Conservation (phyloP, 2,329 filamentous ascomycete species). For the Pseudocercospora vitis region DNA sequence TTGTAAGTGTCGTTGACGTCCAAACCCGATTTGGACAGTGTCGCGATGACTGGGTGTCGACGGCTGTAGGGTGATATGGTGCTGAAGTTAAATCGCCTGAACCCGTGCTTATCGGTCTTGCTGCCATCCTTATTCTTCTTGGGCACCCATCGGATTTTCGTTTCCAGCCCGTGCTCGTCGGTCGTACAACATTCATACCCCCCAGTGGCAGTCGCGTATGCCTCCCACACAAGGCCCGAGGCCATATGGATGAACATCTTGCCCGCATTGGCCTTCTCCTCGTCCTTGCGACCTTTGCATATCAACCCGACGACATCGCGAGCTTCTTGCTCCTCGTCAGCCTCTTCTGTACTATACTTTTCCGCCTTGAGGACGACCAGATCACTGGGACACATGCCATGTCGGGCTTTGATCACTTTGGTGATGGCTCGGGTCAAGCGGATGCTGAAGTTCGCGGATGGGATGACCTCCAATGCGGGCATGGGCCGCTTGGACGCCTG, state of each 20-base stretch:
- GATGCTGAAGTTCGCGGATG: constrained; percentile 57
- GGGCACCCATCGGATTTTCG: constrained; percentile 69
- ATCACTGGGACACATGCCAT: constrained; percentile 66
- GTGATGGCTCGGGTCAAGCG: constrained; percentile 62
- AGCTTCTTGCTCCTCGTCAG: constrained; percentile 54
- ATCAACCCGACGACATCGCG: constrained; percentile 67
- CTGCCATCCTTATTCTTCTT: constrained; percentile 43
- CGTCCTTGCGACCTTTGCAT: constrained; percentile 47
- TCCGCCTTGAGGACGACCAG: constrained; percentile 70
- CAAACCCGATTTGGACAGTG: constrained; percentile 62
- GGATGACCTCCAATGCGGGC: constrained; percentile 72
- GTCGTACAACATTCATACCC: constrained; percentile 59
- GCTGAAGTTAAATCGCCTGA: constrained; percentile 70
- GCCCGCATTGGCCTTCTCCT: constrained; percentile 54
- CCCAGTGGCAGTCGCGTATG: constrained; percentile 45
- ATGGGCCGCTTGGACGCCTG: constrained; percentile 60
- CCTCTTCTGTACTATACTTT: constrained; percentile 58
- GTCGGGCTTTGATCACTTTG: constrained; percentile 62
- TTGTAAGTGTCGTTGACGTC: constrained; percentile 69
- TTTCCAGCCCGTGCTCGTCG: constrained; percentile 58
- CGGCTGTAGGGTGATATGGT: constrained; percentile 68
- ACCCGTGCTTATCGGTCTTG: constrained; percentile 31
- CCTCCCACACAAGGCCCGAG: constrained; percentile 49
- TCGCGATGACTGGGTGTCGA: constrained; percentile 73
- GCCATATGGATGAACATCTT: constrained; percentile 68